These are phyloP conservation scores for Amanita rubescens DNA, from an alignment of 768 basidiomycete genomes.

Conservation along the genomic window DNA sequence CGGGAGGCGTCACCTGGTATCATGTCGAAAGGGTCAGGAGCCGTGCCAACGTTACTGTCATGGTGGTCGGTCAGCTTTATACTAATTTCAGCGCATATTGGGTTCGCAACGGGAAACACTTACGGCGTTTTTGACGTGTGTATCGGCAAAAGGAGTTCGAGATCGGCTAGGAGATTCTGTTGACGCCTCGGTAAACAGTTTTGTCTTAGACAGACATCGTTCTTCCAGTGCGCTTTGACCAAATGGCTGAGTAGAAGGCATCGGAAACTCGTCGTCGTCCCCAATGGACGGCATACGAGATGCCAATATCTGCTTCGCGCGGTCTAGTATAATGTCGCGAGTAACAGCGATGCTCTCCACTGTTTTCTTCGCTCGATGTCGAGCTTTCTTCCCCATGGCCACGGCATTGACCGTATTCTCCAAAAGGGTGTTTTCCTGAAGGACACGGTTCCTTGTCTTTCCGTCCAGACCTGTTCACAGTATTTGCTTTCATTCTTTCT, in stretches of 20 bases:
- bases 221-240: slow-evolving; percentile 29
- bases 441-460: background rate
- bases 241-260: slow-evolving; percentile 31
- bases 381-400: background rate
- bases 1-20: background rate
- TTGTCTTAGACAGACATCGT: slow-evolving; percentile 6
- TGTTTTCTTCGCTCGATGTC: slow-evolving; percentile 21
- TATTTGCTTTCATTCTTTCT: slow-evolving; percentile 7
- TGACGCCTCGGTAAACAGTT: background rate
- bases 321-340: slow-evolving; percentile 33
- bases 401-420: background rate
- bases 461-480: background rate
- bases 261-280: slow-evolving; percentile 9
- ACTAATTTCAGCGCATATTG: background rate
- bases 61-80: background rate
- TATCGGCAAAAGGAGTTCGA: background rate
- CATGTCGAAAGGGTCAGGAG: background rate
- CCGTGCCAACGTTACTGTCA: background rate
- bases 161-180: background rate
- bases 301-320: slow-evolving; percentile 27
- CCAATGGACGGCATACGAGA: slow-evolving; percentile 10
- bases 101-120: background rate
- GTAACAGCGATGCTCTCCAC: slow-evolving; percentile 41
- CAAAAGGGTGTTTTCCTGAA: background rate
- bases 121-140: background rate